These are phyloP conservation scores for Cymbidium sinense DNA, from an alignment of 106 monocot species.

Conservation along the genomic window DNA sequence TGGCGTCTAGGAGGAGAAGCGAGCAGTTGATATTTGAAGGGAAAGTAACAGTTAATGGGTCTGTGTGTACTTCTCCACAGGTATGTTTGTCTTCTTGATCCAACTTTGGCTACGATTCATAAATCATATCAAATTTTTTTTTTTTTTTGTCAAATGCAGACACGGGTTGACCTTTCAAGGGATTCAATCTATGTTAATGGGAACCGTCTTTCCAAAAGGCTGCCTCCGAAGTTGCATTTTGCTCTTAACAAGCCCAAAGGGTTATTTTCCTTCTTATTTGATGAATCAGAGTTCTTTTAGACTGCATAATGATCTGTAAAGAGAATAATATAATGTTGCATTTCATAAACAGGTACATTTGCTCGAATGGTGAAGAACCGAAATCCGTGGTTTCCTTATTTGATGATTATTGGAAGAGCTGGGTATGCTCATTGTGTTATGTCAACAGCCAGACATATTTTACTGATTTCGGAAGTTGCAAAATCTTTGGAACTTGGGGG, in stretches of 20 bases:
- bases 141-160: slow-evolving; percentile 41
- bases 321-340: background rate
- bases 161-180: slow-evolving; percentile 72
- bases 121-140: slow-evolving; percentile 2
- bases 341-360: slow-evolving; percentile 67
- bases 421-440: slow-evolving; percentile 51
- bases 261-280: slow-evolving; percentile 23
- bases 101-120: background rate
- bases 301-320: background rate
- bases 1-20: slow-evolving; percentile 78
- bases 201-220: slow-evolving; percentile 78
- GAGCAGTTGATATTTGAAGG: slow-evolving; percentile 95
- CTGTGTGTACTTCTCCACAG: slow-evolving; percentile 84
- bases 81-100: slow-evolving; percentile 18
- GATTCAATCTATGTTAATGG: slow-evolving; percentile 98
- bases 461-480: background rate
- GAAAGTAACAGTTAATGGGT: slow-evolving; percentile 87
- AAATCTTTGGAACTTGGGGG: background rate
- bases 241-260: slow-evolving; percentile 99
- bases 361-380: slow-evolving; percentile 72
- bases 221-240: slow-evolving; percentile 95
- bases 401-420: slow-evolving; percentile 77
- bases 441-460: background rate
- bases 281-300: background rate
- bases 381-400: slow-evolving; percentile 84